Percentiles rank a stretch among this genome's conserved stretches.
These are phyloP conservation scores for Fomitopsis schrenkii DNA, from an alignment of 1,284 basidiomycete genomes.

Conservation along the genomic window DNA sequence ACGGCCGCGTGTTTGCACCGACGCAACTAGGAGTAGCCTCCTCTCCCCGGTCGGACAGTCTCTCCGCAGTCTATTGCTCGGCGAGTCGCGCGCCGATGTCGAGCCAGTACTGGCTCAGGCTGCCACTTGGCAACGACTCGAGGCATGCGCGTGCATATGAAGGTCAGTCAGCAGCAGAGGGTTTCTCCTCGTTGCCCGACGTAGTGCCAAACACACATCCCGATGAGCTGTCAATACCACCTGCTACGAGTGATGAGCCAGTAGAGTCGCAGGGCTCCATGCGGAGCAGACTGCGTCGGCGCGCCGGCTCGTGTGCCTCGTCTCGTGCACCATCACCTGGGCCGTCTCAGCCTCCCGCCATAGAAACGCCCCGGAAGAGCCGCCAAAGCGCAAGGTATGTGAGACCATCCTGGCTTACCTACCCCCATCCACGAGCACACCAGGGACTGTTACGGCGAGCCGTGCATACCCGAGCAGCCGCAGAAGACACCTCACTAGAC, in stretches of 20 bases:
- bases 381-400: conserved; percentile 9
- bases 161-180: neutral
- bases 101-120: too few species aligned
- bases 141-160: too few species aligned
- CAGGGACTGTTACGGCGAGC: conserved; percentile 23
- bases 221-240: conserved; percentile 27
- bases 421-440: neutral
- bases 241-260: conserved; percentile 1
- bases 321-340: conserved; percentile 18
- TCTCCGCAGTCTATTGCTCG: too few species aligned
- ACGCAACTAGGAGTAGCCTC: too few species aligned
- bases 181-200: conserved; percentile 21
- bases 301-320: conserved; percentile 13
- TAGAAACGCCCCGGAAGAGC: conserved; percentile 5
- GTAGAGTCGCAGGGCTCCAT: neutral
- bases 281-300: conserved; percentile 11
- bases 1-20: too few species aligned
- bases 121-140: too few species aligned
- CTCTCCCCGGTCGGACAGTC: too few species aligned
- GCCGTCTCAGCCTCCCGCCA: neutral
- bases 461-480: conserved; percentile 13
- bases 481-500: conserved; percentile 19
- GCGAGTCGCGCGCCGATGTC: too few species aligned
- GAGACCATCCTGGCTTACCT: neutral
- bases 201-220: conserved; percentile 28